Base-by-base conservation (phyloP, 164 flowering plant species). In the Santalum album region DNA sequence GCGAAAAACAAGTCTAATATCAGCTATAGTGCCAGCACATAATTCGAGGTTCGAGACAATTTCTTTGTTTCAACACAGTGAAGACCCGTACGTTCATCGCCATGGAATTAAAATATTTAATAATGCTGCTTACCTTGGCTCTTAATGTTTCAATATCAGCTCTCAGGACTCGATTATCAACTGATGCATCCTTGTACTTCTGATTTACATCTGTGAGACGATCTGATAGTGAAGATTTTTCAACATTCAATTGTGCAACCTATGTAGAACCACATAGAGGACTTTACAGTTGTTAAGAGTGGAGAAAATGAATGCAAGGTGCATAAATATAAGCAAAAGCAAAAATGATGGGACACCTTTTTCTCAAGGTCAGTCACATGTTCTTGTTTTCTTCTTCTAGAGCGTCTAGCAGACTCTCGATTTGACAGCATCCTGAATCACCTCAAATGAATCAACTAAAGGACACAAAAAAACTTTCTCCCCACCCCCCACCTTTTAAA, bases 351-450 rank as follows among this genome's bases (percentile, higher is more conserved):
- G n/a, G n/a, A n/a, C 4, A 73, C 78, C 80, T 75, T 75, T 20
- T 65, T 58, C 40, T 72, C 77, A 56, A 72, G 71, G 42, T 72
- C 80, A 63, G 29, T 70, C 63, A 69, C 12, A 22, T 72, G 80
- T 49, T 57, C 80, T 58, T 75, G 77, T 51, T 75, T 75, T 60
- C 75, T 67, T 57, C 67, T 57, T 66, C 80, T 72, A 17, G 77
- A 75, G 12, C 80, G 80, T 49, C 75, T 65, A 24, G 80, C 80
- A 27, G 80, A 75, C 55, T 75, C 80, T 51, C 80, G 65, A 43
- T 75, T 75, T 24, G 80, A 75, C 56, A n/a, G 65, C 80, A 72
- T 75, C 71, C 80, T 75, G 59, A 56, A 35, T 29, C 55, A 75
- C 0, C 15, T n/a, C 10, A 42, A 17, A 17, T 4, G 20, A 24